Evolutionary conservation across 148 eudicot species (phyloP).

Genomic region (Fagopyrum homotropicum): DNA sequence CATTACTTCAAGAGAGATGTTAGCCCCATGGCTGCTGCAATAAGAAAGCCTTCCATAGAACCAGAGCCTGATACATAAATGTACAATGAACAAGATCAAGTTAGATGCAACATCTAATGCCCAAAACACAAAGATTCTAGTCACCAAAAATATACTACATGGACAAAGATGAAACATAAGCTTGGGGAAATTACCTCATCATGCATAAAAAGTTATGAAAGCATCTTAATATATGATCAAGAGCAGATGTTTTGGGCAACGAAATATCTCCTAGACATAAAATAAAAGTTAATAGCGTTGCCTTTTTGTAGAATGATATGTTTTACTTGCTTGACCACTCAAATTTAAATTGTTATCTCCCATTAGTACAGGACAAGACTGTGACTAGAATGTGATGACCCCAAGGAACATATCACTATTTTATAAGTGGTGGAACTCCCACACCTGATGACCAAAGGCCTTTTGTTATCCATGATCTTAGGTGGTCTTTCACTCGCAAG

Average conservation of each 20-base stretch:
- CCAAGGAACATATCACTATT: neutral
- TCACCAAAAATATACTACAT: neutral
- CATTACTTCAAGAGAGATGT: conserved; percentile 69
- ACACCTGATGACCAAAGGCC: neutral
- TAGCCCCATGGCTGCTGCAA: conserved; percentile 72
- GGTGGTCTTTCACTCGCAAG: neutral
- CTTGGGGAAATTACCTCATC: neutral
- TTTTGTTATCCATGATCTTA: neutral
- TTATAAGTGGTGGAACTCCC: neutral
- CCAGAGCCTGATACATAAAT: conserved; percentile 42
- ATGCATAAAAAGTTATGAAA: neutral
- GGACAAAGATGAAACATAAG: neutral
- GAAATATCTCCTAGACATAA: neutral
- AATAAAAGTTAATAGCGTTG: neutral
- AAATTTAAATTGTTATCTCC: neutral
- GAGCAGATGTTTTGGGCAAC: neutral
- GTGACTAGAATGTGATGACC: neutral
- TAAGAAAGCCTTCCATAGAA: conserved; percentile 52
- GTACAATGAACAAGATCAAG: neutral
- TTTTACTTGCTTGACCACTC: neutral
- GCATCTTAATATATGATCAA: neutral
- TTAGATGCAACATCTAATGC: neutral
- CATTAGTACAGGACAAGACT: neutral
- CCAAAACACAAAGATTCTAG: neutral
- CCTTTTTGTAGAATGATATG: neutral